phyloP scores from a whole-genome alignment of 495 filamentous ascomycete species.

The Jackrogersella minutella region DNA sequence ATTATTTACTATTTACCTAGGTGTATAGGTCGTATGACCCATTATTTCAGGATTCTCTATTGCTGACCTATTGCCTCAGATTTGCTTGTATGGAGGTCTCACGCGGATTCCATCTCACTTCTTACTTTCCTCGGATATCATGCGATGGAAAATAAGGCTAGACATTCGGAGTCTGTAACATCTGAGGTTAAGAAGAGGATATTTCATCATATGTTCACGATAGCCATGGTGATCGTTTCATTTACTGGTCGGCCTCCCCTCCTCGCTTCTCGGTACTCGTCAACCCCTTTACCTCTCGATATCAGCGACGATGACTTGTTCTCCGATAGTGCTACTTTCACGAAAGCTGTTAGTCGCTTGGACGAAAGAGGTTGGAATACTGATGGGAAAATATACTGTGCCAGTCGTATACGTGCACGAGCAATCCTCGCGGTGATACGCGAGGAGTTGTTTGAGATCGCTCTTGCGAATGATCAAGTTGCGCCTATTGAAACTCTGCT shows the following conservation, averaged over 20 bases:
- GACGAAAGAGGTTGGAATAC: slow-evolving; percentile 65
- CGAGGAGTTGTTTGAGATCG: slow-evolving; percentile 68
- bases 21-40: neutral
- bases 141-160: slow-evolving; percentile 43
- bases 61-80: neutral
- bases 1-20: neutral
- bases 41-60: neutral
- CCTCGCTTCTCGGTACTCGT: slow-evolving; percentile 63
- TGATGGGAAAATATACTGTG: slow-evolving; percentile 47
- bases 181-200: slow-evolving; percentile 47
- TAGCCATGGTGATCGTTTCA: slow-evolving; percentile 61
- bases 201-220: slow-evolving; percentile 62
- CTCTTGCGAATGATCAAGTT: slow-evolving; percentile 55
- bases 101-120: slow-evolving; percentile 60
- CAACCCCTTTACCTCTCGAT: slow-evolving; percentile 64
- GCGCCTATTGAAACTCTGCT: slow-evolving; percentile 57
- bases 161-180: slow-evolving; percentile 50
- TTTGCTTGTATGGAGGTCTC: slow-evolving; percentile 61
- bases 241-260: slow-evolving; percentile 67
- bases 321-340: slow-evolving; percentile 52
- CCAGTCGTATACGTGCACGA: slow-evolving; percentile 58
- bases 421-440: slow-evolving; percentile 57
- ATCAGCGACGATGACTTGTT: slow-evolving; percentile 62
- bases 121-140: slow-evolving; percentile 68
- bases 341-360: slow-evolving; percentile 53